Evolutionary conservation across 2,329 filamentous ascomycete species (phyloP), one percentile per base, ranked within the genome.

Genomic region (Dactylellina haptotyla): DNA sequence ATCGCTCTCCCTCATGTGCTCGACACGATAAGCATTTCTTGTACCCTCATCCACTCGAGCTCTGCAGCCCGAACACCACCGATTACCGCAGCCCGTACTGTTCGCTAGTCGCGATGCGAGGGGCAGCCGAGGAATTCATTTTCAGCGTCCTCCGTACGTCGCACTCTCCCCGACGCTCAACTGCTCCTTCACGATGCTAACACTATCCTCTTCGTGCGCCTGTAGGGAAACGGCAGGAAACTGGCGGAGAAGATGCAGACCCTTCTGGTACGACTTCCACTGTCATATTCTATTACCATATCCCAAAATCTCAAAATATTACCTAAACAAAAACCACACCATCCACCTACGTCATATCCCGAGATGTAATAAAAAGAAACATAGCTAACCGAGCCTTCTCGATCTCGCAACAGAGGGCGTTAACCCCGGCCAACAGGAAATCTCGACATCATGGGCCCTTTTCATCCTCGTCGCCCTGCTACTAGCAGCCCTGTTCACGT

Each of bases 391-490:
- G 56, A 59, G 50, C 50, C 65, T 76, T 82, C 83, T 81, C 82
- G 81, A 16, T 12, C 48, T 14, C 41, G 46, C 20, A 43, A 32
- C 76, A 83, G 83, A 84, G 87, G 87, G 88, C 78, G 87, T 89
- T 73, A 92, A 97, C 81, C 90, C 92, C 45, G 90, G 91, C 51
- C 88, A 96, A 82, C 93, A 96, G 84, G 95, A 99, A 84, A 91
- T 97, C 76, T 92, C 93, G 80, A 90, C 93, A 78, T 97, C 95
- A 83, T 97, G 92, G 93, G 93, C 94, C 28, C 88, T 99, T 77
- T 97, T 97, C 83, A 99, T 99, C 79, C 88, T 96, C 78, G 97
- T 99, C 78, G 87, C 92, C 83, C 88, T 99, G 78, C 88, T 99
- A 79, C 97, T 98, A 77, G 87, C 91, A 76, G 94, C 95, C 75